phyloP scores from a whole-genome alignment of 176 grass and related monocot genomes.

The Saccharum officinarum region DNA sequence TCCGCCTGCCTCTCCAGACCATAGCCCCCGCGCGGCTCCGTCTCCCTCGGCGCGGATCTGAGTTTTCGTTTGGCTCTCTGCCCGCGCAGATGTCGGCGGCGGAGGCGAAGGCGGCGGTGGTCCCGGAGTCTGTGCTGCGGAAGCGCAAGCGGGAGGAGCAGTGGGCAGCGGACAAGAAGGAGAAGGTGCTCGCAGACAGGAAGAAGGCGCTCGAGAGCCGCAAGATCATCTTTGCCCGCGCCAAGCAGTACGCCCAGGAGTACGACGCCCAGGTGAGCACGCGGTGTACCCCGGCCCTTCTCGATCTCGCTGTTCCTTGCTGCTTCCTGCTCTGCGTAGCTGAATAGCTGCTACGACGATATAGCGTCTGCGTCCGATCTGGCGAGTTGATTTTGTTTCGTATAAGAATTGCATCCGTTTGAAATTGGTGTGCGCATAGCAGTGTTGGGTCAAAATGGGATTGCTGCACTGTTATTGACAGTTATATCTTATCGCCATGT shows the following conservation, averaged over 20 bases:
- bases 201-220: slow-evolving; percentile 52
- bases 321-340: background rate
- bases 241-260: slow-evolving; percentile 73
- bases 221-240: slow-evolving; percentile 62
- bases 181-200: slow-evolving; percentile 35
- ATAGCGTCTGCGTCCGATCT: background rate
- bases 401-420: background rate
- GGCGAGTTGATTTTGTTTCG: background rate
- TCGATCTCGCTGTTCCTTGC: background rate
- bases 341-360: background rate
- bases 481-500: too few relatives aligned
- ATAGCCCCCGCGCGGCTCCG: too few relatives aligned
- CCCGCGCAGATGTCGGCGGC: slow-evolving; percentile 47
- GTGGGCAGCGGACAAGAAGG: slow-evolving; percentile 66
- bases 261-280: slow-evolving; percentile 71
- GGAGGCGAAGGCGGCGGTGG: slow-evolving; percentile 43
- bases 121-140: slow-evolving; percentile 70
- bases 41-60: background rate
- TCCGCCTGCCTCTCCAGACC: background rate
- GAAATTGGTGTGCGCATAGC: background rate
- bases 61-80: background rate
- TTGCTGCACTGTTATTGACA: background rate
- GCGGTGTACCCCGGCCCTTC: too few relatives aligned
- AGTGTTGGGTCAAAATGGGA: background rate
- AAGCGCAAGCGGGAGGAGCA: slow-evolving; percentile 70